These are phyloP conservation scores for Mycena rebaudengoi DNA, from an alignment of 768 basidiomycete genomes.

Conservation along the genomic window DNA sequence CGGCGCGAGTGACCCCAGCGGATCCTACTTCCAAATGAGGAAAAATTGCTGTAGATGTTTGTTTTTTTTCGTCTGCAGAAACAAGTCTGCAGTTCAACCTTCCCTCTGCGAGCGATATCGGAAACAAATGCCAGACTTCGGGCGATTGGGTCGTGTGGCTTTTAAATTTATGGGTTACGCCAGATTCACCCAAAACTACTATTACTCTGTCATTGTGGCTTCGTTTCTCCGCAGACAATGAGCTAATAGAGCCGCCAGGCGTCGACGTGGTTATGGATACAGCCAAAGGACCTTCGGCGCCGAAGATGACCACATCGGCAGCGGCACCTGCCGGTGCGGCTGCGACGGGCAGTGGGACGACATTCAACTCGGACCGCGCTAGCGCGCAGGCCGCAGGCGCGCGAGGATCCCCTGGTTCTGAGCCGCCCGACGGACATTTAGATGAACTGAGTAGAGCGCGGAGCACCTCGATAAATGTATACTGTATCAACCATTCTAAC, in stretches of 20 bases:
- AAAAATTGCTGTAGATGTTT: not conserved
- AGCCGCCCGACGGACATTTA: too few species aligned
- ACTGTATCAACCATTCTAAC: too few species aligned
- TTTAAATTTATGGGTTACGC: conserved; percentile 27
- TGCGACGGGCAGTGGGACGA: conserved; percentile 4
- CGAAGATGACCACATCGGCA: not conserved
- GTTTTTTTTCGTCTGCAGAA: not conserved
- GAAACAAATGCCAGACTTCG: conserved; percentile 21
- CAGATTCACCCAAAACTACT: conserved; percentile 25
- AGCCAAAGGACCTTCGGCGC: not conserved
- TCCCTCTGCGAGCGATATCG: conserved; percentile 17
- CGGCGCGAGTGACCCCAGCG: conserved; percentile 18
- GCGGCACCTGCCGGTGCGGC: not conserved
- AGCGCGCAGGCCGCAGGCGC: conserved; percentile 14
- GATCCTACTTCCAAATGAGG: conserved; percentile 1
- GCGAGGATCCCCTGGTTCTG: conserved; percentile 19
- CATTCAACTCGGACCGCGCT: not conserved
- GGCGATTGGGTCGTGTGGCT: conserved; percentile 26
- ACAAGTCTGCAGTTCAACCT: conserved; percentile 22
- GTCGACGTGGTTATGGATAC: conserved; percentile 25
- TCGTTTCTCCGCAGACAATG: not conserved
- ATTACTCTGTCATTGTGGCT: conserved; percentile 24
- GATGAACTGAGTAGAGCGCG: too few species aligned
- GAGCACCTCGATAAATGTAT: too few species aligned
- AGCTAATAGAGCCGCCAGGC: not conserved